Evolutionary conservation across 2,329 filamentous ascomycete species (phyloP).

Genomic region (Aspergillus phoenicis): DNA sequence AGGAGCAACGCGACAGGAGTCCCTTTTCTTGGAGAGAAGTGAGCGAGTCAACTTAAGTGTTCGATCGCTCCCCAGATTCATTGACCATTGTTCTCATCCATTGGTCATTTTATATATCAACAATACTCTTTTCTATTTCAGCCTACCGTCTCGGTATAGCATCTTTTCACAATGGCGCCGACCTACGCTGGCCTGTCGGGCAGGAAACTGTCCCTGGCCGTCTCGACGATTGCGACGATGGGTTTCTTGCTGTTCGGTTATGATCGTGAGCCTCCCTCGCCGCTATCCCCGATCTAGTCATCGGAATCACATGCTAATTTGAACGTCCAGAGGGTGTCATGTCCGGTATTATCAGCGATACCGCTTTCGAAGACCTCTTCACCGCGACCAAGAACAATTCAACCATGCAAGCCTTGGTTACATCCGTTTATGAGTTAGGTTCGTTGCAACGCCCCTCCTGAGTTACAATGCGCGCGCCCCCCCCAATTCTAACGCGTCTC

Average conservation of each 20-base stretch:
- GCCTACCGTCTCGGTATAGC: neutral
- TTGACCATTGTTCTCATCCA: neutral
- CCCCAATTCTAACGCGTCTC: neutral
- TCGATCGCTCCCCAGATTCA: neutral
- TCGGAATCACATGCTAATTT: slow-evolving; percentile 1
- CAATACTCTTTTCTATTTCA: neutral
- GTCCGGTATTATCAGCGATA: slow-evolving; percentile 42
- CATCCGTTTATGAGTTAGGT: slow-evolving; percentile 37
- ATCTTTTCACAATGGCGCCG: slow-evolving; percentile 50
- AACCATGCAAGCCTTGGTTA: slow-evolving; percentile 40
- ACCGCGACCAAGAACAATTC: slow-evolving; percentile 40
- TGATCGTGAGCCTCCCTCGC: slow-evolving; percentile 46
- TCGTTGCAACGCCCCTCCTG: neutral
- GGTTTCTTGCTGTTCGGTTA: slow-evolving; percentile 65
- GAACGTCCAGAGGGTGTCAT: slow-evolving; percentile 38
- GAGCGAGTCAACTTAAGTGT: slow-evolving; percentile 6
- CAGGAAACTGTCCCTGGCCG: slow-evolving; percentile 56
- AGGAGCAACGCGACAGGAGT: neutral
- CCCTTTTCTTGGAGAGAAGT: neutral
- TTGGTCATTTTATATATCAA: neutral
- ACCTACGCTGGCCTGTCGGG: slow-evolving; percentile 63
- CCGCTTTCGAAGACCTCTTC: slow-evolving; percentile 37
- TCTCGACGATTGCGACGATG: slow-evolving; percentile 66
- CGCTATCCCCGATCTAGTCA: too few species aligned
- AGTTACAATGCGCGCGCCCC: neutral